Evolutionary conservation across 2,329 filamentous ascomycete species (phyloP), one percentile per base, ranked within the genome.

Genomic region (Meredithiella fracta): DNA sequence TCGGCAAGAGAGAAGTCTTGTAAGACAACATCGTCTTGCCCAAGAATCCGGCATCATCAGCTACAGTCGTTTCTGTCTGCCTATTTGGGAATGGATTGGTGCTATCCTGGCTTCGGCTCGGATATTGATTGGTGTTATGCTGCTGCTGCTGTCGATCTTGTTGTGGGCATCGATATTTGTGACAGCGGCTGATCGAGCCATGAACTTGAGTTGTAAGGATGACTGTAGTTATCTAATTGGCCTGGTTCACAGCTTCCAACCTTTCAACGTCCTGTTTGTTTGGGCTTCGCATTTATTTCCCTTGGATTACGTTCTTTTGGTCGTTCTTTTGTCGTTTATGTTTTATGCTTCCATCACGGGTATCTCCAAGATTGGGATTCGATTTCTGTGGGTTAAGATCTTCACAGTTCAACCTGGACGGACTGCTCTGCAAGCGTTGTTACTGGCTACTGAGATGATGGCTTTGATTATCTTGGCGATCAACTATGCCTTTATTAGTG

Each of bases 181-280:
- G 65, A 97, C 91, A 0, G 85, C 82, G 62, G 89, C 97, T 64
- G 92, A 98, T 77, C 97, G 97, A 72, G 87, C 89, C 37, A 90
- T 85, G 68, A 96, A 97, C 2, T 73, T 94, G 60, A 26, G 22
- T 49, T 98, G 92, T 77, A 91, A 92, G 67, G 74, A 82, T 58
- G 82, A 80, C 63, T 98, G 92, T 66, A 92, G 92, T 60, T 98
- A 96, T 69, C 86, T 97, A 52, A 76, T 98, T 3, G 88, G 83
- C 47, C 77, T 74, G 65, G 85, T 94, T 67, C 88, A 94, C 67
- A 82, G 97, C 62, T 94, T 96, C 73, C 92, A 98, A 67, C 92
- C 92, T 1, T 74, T 96, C 65, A 97, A 98, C 71, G 94, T 84
- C 78, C 73, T 94, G 57, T 80, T 95, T 59, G 81, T 94, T 60